These are phyloP conservation scores for Miscanthus lutarioriparius DNA, from an alignment of 176 grass and related monocot genomes.

Conservation along the genomic window DNA sequence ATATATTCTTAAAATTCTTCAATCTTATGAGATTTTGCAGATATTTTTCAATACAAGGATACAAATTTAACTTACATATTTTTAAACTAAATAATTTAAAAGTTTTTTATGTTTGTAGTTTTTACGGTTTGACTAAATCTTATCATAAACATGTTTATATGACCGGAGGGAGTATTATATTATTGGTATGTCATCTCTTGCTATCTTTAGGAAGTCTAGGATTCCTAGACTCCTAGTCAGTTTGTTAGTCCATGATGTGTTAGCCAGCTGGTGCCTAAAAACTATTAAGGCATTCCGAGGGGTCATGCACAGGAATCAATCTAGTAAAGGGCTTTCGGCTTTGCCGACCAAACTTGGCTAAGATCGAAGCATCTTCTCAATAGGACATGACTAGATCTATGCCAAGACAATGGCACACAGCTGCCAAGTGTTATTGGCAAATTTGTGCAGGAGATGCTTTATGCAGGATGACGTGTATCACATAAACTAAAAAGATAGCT, in stretches of 20 bases:
- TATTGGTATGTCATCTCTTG: slow-evolving; percentile 4
- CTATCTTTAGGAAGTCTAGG: not conserved
- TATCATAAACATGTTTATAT: not conserved
- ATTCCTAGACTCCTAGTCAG: not conserved
- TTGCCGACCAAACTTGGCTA: not conserved
- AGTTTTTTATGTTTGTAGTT: no score
- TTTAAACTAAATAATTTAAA: no score
- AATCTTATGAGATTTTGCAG: no score
- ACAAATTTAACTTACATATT: no score
- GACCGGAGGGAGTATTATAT: not conserved
- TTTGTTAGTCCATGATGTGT: not conserved
- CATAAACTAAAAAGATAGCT: not conserved
- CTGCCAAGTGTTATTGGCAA: not conserved
- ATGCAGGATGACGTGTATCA: not conserved
- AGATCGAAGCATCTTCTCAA: not conserved
- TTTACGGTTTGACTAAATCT: no score
- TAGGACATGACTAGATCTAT: slow-evolving; percentile 10
- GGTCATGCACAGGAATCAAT: not conserved
- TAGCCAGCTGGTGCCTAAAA: not conserved
- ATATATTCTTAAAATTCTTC: no score
- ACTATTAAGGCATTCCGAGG: no score
- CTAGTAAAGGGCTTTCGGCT: not conserved
- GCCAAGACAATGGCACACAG: slow-evolving; percentile 4
- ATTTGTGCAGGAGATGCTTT: not conserved
- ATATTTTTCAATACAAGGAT: no score